Base-by-base conservation (phyloP, 2,329 filamentous ascomycete genomes). In the Calycina herbarum region DNA sequence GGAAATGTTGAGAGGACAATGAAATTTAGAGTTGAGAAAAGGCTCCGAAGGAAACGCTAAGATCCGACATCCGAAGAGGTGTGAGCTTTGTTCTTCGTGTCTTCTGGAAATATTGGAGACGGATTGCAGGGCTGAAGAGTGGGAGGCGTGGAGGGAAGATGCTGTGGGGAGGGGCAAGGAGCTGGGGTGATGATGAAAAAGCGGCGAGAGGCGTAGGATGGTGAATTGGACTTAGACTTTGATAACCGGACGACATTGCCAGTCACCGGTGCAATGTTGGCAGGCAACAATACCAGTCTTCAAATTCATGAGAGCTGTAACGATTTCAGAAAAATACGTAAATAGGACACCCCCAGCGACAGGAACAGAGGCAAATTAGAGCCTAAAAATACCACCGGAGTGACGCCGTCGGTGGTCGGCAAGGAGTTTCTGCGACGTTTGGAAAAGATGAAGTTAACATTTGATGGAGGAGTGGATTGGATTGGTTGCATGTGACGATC, bases 21-120 rank as follows among this genome's bases (percentile, higher is more conserved):
- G 35, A 38, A 38, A 38, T 11, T 8, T 51, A 51, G 45, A 20
- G 45, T 48, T 48, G 45, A 48, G 42, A 24, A 45, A 48, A 48
- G 8, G 20, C 8, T 20, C 45, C 45, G 20, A 51, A 51, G 45
- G 45, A 24, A 24, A 51, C n/a, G 45, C 45, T 11, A 51, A 51
- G n/a, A 24, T 51, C n/a, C n/a, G 45, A 51, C 45, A 51, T 27
- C n/a, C n/a, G n/a, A 51, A 51, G 45, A 51, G 45, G 45, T 51
- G 10, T 51, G 45, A 24, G 45, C 45, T 15, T 20, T 51, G 45
- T 51, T 51, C 45, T 24, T 51, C n/a, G 45, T 51, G 45, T 20
- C 45, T 51, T 51, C 45, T 51, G 20, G 45, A 51, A 51, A 24
- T 7, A 10, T 33, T 33, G 31, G 31, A 33, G 31, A 33, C 31